phyloP scores from a whole-genome alignment of 2,329 filamentous ascomycete species.

The Zopfia rhizophila region DNA sequence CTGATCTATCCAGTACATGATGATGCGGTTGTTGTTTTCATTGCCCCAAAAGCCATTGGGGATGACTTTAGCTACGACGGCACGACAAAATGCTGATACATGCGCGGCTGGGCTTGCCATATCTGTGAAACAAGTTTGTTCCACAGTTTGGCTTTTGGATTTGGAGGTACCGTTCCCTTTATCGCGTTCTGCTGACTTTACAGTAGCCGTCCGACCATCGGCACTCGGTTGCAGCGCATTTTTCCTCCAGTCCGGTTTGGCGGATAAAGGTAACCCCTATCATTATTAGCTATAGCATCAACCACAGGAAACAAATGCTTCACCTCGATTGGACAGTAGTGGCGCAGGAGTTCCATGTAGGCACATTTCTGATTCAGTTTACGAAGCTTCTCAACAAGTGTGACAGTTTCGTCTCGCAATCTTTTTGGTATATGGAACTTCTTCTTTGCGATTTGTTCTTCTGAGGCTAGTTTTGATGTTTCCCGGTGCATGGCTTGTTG shows the following conservation, averaged over 20 bases:
- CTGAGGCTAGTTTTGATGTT: constrained; percentile 22
- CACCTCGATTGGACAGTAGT: constrained; percentile 77
- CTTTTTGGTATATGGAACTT: constrained; percentile 66
- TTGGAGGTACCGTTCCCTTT: constrained; percentile 10
- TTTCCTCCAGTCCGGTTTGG: constrained; percentile 39
- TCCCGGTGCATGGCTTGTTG: constrained; percentile 37
- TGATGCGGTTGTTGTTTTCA: constrained; percentile 69
- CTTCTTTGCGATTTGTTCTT: constrained; percentile 44
- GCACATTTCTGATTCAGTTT: constrained; percentile 77
- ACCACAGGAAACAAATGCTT: neutral
- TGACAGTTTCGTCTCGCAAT: constrained; percentile 70
- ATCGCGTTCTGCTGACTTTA: constrained; percentile 13
- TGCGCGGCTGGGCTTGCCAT: constrained; percentile 73
- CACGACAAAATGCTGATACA: constrained; percentile 88
- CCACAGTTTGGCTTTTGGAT: constrained; percentile 20
- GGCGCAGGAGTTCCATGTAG: constrained; percentile 78
- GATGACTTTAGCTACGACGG: constrained; percentile 76
- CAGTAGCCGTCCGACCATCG: constrained; percentile 13
- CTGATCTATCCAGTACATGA: constrained; percentile 76
- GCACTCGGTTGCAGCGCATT: constrained; percentile 29
- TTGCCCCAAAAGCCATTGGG: constrained; percentile 79
- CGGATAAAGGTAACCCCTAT: constrained; percentile 37
- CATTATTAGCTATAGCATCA: constrained; percentile 25
- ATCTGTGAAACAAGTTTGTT: constrained; percentile 64
- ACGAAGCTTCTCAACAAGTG: constrained; percentile 75